Percentiles rank a stretch among this genome's conserved stretches.
These are phyloP conservation scores for Ascosphaera acerosa DNA, from an alignment of 2,329 filamentous ascomycete genomes.

Conservation along the genomic window DNA sequence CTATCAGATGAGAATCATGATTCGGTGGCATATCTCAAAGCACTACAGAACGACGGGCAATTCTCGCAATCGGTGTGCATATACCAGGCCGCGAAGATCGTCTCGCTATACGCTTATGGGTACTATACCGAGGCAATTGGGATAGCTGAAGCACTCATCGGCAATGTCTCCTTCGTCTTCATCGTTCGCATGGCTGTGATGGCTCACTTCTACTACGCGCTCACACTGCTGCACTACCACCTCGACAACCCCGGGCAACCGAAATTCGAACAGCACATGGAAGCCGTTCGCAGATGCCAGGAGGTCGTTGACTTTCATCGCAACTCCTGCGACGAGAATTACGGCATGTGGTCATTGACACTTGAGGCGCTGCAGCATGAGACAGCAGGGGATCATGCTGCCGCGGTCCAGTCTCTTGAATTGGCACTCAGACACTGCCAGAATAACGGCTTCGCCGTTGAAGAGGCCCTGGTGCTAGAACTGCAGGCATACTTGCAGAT, in stretches of 20 bases:
- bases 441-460: constrained; percentile 29
- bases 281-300: constrained; percentile 25
- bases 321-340: constrained; percentile 31
- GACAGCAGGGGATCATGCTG: constrained; percentile 18
- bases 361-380: constrained; percentile 31
- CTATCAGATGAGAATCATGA: constrained; percentile 30
- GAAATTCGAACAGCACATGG: constrained; percentile 23
- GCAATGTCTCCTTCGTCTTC: constrained; percentile 21
- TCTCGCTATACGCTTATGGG: constrained; percentile 22
- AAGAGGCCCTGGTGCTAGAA: constrained; percentile 34
- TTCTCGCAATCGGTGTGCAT: constrained; percentile 20
- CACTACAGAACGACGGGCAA: constrained; percentile 24
- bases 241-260: constrained; percentile 17
- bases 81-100: constrained; percentile 26
- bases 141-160: constrained; percentile 16
- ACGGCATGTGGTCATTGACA: constrained; percentile 30
- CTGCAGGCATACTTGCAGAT: constrained; percentile 34
- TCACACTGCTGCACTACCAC: constrained; percentile 19
- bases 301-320: constrained; percentile 27
- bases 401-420: constrained; percentile 20
- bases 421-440: constrained; percentile 34
- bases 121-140: constrained; percentile 21
- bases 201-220: constrained; percentile 21
- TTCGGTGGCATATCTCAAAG: constrained; percentile 23
- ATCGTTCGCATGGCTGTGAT: constrained; percentile 19